Percentiles rank a stretch among this genome's conserved stretches.
Conservation (phyloP, 2,329 filamentous ascomycete genomes). For the Trichophyton equinum region DNA sequence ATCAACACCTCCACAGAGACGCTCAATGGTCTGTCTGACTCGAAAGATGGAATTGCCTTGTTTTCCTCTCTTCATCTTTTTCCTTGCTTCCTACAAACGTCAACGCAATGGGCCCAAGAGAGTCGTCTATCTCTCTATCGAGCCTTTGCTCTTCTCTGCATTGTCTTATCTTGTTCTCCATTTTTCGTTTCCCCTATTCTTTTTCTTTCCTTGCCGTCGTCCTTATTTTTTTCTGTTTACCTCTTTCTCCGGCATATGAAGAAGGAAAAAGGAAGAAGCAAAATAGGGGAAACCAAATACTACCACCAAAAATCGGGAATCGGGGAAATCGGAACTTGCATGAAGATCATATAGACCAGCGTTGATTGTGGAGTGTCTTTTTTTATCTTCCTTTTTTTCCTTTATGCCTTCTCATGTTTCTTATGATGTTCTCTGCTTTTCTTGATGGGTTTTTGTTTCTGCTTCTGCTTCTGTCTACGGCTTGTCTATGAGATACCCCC, state of each 20-base stretch:
- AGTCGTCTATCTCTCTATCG: not conserved
- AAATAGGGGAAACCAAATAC: conserved; percentile 7
- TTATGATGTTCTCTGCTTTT: not conserved
- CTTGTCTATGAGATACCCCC: conserved; percentile 5
- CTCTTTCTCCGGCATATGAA: not conserved
- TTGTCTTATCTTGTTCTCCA: conserved; percentile 3
- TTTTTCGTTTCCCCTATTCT: not conserved
- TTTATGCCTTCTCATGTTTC: not conserved
- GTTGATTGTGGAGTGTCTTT: conserved; percentile 23
- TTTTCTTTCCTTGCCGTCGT: not conserved
- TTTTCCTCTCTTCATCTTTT: not conserved
- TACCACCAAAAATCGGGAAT: not conserved
- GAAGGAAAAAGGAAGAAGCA: not conserved
- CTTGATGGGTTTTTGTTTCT: conserved; percentile 1
- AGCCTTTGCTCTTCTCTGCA: conserved; percentile 2
- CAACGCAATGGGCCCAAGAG: not conserved
- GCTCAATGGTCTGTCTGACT: not conserved
- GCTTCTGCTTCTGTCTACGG: not conserved
- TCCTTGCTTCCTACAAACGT: not conserved
- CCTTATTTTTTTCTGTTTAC: conserved; percentile 9
- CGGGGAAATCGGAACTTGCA: conserved; percentile 14
- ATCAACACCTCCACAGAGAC: not conserved
- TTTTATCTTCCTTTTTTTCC: not conserved
- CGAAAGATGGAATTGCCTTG: not conserved
- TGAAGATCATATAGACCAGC: conserved; percentile 38